Evolutionary conservation across 2,329 filamentous ascomycete genomes (phyloP).

Genomic region (Fusarium graminum): DNA sequence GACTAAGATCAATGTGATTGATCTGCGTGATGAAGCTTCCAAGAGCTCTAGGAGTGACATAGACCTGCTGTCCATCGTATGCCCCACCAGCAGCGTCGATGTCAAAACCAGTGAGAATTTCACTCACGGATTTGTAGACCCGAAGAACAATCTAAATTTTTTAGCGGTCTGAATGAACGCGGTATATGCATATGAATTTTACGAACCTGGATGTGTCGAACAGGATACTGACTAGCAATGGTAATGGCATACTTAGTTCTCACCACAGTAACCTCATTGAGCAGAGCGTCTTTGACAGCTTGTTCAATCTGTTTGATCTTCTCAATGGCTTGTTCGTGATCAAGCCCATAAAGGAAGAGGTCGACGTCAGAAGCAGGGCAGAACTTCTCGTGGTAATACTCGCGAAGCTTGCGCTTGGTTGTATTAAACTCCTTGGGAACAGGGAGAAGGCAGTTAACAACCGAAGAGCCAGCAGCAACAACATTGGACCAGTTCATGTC

Average conservation of each 20-base stretch:
- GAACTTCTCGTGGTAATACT: constrained; percentile 86
- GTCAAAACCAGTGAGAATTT: constrained; percentile 90
- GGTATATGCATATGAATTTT: neutral
- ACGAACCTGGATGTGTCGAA: constrained; percentile 77
- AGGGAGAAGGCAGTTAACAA: constrained; percentile 82
- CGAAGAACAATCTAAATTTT: constrained; percentile 78
- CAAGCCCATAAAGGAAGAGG: constrained; percentile 84
- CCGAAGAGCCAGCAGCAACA: constrained; percentile 83
- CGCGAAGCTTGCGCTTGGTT: constrained; percentile 72
- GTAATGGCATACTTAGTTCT: constrained; percentile 90
- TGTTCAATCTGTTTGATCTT: constrained; percentile 88
- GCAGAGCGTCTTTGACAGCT: constrained; percentile 79
- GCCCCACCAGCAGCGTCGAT: constrained; percentile 87
- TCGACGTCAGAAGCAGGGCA: constrained; percentile 89
- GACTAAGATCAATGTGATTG: constrained; percentile 82
- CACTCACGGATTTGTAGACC: constrained; percentile 84
- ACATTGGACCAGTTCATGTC: constrained; percentile 88
- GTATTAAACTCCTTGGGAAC: constrained; percentile 71
- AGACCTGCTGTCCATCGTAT: constrained; percentile 85
- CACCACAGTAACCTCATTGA: constrained; percentile 86
- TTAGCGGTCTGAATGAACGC: constrained; percentile 14
- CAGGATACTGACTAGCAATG: constrained; percentile 86
- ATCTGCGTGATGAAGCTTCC: constrained; percentile 84
- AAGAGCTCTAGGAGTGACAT: constrained; percentile 80
- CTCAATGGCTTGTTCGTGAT: constrained; percentile 80